These are phyloP conservation scores for Trichosporon sp. DNA, from an alignment of 1,284 basidiomycete genomes.

Conservation along the genomic window DNA sequence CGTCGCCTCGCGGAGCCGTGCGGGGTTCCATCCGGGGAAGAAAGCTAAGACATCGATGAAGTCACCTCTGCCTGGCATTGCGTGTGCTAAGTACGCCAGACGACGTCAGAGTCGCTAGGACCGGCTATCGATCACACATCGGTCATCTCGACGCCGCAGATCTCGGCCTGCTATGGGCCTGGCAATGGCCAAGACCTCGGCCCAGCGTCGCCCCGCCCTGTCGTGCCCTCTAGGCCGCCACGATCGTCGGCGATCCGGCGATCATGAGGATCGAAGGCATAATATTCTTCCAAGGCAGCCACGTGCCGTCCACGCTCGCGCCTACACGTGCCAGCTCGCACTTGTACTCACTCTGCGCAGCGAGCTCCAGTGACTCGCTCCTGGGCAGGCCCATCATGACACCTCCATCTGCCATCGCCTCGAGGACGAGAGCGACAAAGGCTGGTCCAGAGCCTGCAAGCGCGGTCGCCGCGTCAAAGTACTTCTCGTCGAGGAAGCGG, in stretches of 20 bases:
- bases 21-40: not conserved
- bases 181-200: not conserved
- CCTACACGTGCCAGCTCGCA: not conserved
- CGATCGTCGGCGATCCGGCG: not conserved
- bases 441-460: constrained; percentile 94
- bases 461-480: constrained; percentile 97
- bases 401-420: constrained; percentile 98
- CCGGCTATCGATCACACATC: not conserved
- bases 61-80: not conserved
- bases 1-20: not conserved
- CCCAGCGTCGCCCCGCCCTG: not conserved
- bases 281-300: too few species aligned
- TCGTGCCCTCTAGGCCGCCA: not conserved
- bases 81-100: not conserved
- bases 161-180: too few species aligned
- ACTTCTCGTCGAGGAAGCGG: constrained; percentile 89
- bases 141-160: not conserved
- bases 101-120: not conserved
- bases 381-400: constrained; percentile 99
- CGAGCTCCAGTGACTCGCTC: constrained; percentile 86
- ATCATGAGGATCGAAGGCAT: too few species aligned
- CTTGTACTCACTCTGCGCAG: constrained; percentile 75
- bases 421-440: constrained; percentile 92
- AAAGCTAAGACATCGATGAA: too few species aligned
- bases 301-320: too few species aligned